phyloP scores from a whole-genome alignment of 2,329 filamentous ascomycete genomes.

The Xylariaceae sp. region DNA sequence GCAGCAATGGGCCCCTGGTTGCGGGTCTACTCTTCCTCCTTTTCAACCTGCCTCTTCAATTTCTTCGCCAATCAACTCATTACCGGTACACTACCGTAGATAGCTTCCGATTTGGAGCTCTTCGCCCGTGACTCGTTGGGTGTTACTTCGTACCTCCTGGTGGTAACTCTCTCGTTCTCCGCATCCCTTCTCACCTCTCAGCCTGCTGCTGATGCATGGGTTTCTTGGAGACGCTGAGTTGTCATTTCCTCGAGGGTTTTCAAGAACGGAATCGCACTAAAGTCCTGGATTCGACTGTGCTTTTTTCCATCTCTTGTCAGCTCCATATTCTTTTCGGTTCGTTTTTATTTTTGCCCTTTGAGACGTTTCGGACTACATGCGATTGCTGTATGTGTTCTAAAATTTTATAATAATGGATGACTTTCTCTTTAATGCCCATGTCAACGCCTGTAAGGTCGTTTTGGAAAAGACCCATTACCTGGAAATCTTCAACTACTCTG shows the following conservation, averaged over 20 bases:
- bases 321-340: constrained; percentile 1
- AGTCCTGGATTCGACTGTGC: not conserved
- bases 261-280: not conserved
- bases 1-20: constrained; percentile 5
- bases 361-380: not conserved
- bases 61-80: constrained; percentile 16
- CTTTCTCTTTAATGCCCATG: constrained; percentile 51
- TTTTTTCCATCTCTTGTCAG: not conserved
- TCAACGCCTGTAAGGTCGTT: constrained; percentile 47
- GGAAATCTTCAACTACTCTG: constrained; percentile 58
- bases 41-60: constrained; percentile 19
- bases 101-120: not conserved
- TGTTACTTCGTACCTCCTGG: no score
- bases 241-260: constrained; percentile 1
- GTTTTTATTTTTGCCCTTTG: not conserved
- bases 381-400: not conserved
- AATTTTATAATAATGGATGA: constrained; percentile 47
- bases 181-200: not conserved
- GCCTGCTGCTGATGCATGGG: not conserved
- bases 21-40: not conserved
- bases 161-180: not conserved
- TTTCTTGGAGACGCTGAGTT: constrained; percentile 7
- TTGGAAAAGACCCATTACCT: constrained; percentile 52
- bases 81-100: not conserved
- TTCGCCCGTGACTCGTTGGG: not conserved